These are phyloP conservation scores for Melastoma malabathricum DNA, from an alignment of 345 rosid genomes.

Conservation along the genomic window DNA sequence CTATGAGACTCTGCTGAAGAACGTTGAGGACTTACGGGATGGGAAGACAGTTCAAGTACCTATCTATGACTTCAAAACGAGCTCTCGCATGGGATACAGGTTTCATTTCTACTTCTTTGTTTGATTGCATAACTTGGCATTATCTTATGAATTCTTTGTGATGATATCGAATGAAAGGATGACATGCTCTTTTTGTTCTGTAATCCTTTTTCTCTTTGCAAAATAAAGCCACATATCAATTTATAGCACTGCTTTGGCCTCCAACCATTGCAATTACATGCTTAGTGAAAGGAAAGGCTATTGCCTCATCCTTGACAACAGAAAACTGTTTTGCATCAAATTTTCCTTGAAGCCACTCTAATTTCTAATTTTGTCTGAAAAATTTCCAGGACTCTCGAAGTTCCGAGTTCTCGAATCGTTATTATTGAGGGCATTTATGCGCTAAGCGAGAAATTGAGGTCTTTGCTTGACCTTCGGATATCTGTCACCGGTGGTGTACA, in stretches of 20 bases:
- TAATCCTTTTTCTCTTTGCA: too few relatives aligned
- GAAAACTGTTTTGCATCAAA: too few relatives aligned
- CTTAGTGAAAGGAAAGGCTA: too few relatives aligned
- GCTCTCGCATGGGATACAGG: constrained; percentile 88
- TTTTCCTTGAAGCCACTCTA: too few relatives aligned
- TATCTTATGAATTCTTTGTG: neutral
- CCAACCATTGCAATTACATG: too few relatives aligned
- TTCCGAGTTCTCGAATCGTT: constrained; percentile 81
- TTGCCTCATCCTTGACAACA: too few relatives aligned
- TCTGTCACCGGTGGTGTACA: constrained; percentile 97
- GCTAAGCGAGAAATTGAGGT: constrained; percentile 73
- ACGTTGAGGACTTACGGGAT: constrained; percentile 65
- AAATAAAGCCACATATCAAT: too few relatives aligned
- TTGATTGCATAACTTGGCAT: neutral
- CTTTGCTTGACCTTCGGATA: constrained; percentile 74
- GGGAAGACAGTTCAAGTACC: constrained; percentile 91
- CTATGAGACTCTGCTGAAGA: constrained; percentile 77
- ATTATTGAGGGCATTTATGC: constrained; percentile 97
- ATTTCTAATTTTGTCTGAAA: too few relatives aligned
- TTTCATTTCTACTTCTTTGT: too few relatives aligned
- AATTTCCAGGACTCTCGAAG: constrained; percentile 58
- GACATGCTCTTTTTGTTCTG: too few relatives aligned
- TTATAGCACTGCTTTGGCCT: too few relatives aligned
- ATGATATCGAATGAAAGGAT: too few relatives aligned
- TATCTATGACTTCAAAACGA: constrained; percentile 84